Conservation (phyloP, 78 protist species). For the Dictyostelium brefeldianum region DNA sequence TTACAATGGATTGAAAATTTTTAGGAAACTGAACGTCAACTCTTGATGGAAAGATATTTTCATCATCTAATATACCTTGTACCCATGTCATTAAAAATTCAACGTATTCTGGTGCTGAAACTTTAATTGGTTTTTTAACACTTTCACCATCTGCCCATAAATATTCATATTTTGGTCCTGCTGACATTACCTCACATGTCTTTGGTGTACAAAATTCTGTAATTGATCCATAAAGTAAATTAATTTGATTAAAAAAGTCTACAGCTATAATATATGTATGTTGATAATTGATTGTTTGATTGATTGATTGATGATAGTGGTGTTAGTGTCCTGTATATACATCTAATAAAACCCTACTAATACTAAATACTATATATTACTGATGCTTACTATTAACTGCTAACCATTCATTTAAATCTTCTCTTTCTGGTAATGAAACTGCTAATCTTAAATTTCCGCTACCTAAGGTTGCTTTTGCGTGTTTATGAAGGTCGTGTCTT, state of each 20-base stretch:
- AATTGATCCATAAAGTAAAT: constrained; percentile 96
- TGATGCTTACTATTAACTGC: constrained; percentile 86
- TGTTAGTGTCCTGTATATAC: too few species aligned
- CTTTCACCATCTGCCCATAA: constrained; percentile 97
- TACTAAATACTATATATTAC: not conserved
- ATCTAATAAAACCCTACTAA: not conserved
- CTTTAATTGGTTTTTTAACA: constrained; percentile 93
- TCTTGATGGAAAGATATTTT: constrained; percentile 94
- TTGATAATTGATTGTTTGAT: not conserved
- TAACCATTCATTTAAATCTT: constrained; percentile 90
- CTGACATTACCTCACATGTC: constrained; percentile 97
- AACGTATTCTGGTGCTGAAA: constrained; percentile 97
- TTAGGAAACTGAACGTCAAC: constrained; percentile 95
- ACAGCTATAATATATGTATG: constrained; percentile 83
- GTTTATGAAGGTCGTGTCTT: constrained; percentile 76
- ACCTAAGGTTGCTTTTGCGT: constrained; percentile 82
- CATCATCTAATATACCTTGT: constrained; percentile 95
- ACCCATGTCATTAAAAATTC: constrained; percentile 98
- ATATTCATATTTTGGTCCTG: constrained; percentile 97
- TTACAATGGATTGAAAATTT: constrained; percentile 88
- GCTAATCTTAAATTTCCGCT: constrained; percentile 85
- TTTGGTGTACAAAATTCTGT: constrained; percentile 98
- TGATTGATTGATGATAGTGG: not conserved
- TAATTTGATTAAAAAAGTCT: constrained; percentile 98
- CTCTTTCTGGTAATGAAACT: constrained; percentile 87